Evolutionary conservation across 495 filamentous ascomycete genomes (phyloP).

Genomic region (Tuber aestivum): DNA sequence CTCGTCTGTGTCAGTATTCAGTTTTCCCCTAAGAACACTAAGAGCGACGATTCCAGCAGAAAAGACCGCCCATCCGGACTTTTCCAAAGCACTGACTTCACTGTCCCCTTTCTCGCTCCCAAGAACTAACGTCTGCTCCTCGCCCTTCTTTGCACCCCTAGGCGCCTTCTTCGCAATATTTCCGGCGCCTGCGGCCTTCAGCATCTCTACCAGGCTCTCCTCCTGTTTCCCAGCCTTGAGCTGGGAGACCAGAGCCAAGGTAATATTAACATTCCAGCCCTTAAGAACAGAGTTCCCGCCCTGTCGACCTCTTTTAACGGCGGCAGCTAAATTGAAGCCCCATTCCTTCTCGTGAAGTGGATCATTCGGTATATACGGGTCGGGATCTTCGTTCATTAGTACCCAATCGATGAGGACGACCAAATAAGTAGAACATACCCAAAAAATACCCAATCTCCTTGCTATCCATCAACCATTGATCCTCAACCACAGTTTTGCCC

Average conservation of each 20-base stretch:
- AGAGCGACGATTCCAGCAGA: conserved; percentile 31
- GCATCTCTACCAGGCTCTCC: conserved; percentile 34
- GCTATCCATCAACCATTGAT: conserved; percentile 38
- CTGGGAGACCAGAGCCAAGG: conserved; percentile 27
- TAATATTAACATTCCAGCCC: conserved; percentile 31
- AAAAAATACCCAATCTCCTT: conserved; percentile 33
- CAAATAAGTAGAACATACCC: conserved; percentile 8
- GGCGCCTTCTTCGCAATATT: conserved; percentile 31
- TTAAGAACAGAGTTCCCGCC: conserved; percentile 31
- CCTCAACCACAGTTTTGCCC: conserved; percentile 36
- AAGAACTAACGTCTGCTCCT: conserved; percentile 27
- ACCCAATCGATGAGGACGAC: neutral
- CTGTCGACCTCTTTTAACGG: conserved; percentile 29
- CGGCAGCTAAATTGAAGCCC: conserved; percentile 29
- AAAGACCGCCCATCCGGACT: conserved; percentile 31
- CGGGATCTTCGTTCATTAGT: conserved; percentile 25
- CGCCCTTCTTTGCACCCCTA: conserved; percentile 23
- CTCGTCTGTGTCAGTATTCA: conserved; percentile 20
- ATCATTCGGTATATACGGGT: conserved; percentile 33
- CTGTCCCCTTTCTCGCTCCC: conserved; percentile 37
- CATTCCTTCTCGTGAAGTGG: conserved; percentile 35
- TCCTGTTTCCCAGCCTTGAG: conserved; percentile 34
- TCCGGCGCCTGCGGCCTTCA: conserved; percentile 35
- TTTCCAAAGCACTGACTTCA: conserved; percentile 24
- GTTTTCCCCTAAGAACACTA: conserved; percentile 31